Percentiles rank a stretch among this genome's conserved stretches.
Evolutionary conservation across 2,329 filamentous ascomycete genomes (phyloP).

Genomic region (Penicillium griseofulvum): DNA sequence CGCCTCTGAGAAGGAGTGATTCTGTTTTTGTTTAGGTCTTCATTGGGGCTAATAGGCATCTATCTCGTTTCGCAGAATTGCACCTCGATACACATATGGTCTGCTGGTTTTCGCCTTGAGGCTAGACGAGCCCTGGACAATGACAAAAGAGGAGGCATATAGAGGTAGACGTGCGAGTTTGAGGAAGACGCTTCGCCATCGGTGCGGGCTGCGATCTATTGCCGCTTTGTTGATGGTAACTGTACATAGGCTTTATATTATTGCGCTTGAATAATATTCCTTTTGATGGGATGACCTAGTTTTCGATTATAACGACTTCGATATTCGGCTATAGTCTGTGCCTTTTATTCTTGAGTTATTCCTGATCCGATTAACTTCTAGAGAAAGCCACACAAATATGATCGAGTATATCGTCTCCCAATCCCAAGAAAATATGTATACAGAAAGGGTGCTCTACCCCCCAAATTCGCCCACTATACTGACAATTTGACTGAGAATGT

Average conservation of each 20-base stretch:
- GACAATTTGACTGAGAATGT: constrained; percentile 9
- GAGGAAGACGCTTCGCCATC: constrained; percentile 7
- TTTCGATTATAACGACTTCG: not conserved
- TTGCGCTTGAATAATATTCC: constrained; percentile 13
- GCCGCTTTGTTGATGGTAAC: constrained; percentile 9
- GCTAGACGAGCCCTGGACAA: constrained; percentile 1
- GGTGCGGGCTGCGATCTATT: not conserved
- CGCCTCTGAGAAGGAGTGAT: not conserved
- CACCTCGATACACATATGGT: constrained; percentile 11
- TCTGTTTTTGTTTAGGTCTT: constrained; percentile 14
- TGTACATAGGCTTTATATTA: constrained; percentile 23
- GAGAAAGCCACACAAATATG: not conserved
- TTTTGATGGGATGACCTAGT: not conserved
- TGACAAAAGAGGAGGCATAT: constrained; percentile 9
- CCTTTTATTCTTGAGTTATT: not conserved
- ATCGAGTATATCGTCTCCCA: not conserved
- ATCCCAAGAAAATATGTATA: constrained; percentile 13
- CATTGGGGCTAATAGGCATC: constrained; percentile 9
- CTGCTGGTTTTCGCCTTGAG: not conserved
- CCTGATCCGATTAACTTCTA: not conserved
- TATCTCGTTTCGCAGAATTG: constrained; percentile 13
- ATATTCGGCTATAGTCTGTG: not conserved
- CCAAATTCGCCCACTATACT: constrained; percentile 5
- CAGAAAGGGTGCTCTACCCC: constrained; percentile 6
- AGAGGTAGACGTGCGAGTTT: constrained; percentile 9